These are phyloP conservation scores for Tetrapyrgos nigripes DNA, from an alignment of 1,284 basidiomycete species.

Conservation along the genomic window DNA sequence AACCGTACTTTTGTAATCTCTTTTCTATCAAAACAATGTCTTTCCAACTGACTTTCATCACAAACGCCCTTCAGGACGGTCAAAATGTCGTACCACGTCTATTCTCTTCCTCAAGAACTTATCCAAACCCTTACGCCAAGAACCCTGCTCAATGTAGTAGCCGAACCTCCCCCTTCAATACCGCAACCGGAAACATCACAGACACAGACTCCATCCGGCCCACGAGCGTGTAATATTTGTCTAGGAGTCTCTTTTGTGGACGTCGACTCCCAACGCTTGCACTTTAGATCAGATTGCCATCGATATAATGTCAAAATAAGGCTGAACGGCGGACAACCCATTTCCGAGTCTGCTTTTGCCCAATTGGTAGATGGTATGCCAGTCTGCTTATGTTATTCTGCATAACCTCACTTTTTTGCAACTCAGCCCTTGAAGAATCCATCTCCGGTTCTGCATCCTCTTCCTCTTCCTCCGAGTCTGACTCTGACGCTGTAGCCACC, in stretches of 20 bases:
- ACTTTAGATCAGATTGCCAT: slow-evolving; percentile 98
- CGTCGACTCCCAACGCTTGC: slow-evolving; percentile 84
- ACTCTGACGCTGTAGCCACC: slow-evolving; percentile 59
- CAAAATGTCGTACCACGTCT: slow-evolving; percentile 51
- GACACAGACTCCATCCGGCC: slow-evolving; percentile 40
- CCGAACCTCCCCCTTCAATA: slow-evolving; percentile 36
- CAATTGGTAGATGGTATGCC: slow-evolving; percentile 80
- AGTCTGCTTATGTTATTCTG: neutral
- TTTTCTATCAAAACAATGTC: neutral
- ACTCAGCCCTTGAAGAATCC: slow-evolving; percentile 82
- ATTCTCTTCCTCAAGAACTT: slow-evolving; percentile 71
- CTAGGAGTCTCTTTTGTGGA: slow-evolving; percentile 73
- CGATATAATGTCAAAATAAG: slow-evolving; percentile 93
- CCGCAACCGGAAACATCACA: slow-evolving; percentile 34
- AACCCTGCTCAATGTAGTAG: slow-evolving; percentile 52
- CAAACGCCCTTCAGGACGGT: neutral
- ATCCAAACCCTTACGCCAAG: slow-evolving; percentile 72
- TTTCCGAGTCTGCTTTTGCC: slow-evolving; percentile 76
- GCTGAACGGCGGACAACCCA: slow-evolving; percentile 63
- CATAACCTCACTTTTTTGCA: neutral
- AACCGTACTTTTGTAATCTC: too few relatives aligned
- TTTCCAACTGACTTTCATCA: neutral
- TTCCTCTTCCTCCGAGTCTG: slow-evolving; percentile 56
- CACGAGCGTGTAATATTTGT: slow-evolving; percentile 80
- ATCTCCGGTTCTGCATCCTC: slow-evolving; percentile 88